phyloP scores from a whole-genome alignment of 2,329 filamentous ascomycete genomes.

The Microdochium bolleyi region DNA sequence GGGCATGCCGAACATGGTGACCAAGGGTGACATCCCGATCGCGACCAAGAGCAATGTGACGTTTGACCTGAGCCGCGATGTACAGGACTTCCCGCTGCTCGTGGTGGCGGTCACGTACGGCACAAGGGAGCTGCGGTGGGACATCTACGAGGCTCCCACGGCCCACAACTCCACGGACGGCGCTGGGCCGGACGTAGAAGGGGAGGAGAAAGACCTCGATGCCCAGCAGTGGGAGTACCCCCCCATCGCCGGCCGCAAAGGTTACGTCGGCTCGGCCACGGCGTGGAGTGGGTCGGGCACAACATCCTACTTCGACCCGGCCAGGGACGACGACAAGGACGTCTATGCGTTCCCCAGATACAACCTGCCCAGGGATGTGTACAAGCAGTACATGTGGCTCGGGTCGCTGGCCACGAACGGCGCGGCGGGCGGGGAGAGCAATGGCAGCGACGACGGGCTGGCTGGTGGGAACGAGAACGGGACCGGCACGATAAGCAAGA shows the following conservation, averaged over 20 bases:
- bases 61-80: conserved; percentile 12
- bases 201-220: too few species aligned
- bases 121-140: conserved; percentile 17
- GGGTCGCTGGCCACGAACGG: conserved; percentile 24
- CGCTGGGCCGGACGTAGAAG: too few species aligned
- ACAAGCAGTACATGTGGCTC: conserved; percentile 29
- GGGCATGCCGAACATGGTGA: conserved; percentile 10
- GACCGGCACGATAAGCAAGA: not conserved
- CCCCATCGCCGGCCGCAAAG: conserved; percentile 23
- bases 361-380: conserved; percentile 22
- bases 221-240: conserved; percentile 30
- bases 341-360: conserved; percentile 27
- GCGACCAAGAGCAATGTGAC: conserved; percentile 10
- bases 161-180: conserved; percentile 24
- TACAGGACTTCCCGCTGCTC: conserved; percentile 17
- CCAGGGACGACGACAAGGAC: conserved; percentile 25
- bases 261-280: conserved; percentile 34
- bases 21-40: not conserved
- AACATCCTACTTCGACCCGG: conserved; percentile 25
- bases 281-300: conserved; percentile 24
- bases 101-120: conserved; percentile 12
- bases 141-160: conserved; percentile 26
- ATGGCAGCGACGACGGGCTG: conserved; percentile 19
- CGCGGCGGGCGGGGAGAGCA: not conserved
- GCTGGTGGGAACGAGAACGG: conserved; percentile 6